Percentiles rank a stretch among this genome's conserved stretches.
phyloP scores from a whole-genome alignment of 768 basidiomycete genomes.

The Cystobasidium tubakii region DNA sequence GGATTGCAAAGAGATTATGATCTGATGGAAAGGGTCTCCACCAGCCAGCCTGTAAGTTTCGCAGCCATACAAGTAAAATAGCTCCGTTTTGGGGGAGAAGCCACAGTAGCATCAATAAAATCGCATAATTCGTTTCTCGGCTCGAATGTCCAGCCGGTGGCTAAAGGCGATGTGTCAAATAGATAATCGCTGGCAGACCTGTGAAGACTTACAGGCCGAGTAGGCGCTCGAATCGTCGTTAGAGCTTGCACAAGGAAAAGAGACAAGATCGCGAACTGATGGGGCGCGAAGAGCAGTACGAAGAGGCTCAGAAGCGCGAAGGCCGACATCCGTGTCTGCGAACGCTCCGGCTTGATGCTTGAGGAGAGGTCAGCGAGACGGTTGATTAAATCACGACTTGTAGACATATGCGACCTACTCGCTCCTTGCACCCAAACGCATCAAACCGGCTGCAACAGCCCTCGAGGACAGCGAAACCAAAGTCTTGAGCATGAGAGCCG shows the following conservation, averaged over 20 bases:
- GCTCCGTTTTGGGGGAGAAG: constrained; percentile 70
- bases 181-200: neutral
- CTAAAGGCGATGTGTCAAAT: neutral
- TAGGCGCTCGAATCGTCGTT: constrained; percentile 54
- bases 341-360: constrained; percentile 48
- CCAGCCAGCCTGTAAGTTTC: constrained; percentile 71
- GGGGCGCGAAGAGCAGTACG: constrained; percentile 74
- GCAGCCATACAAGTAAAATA: constrained; percentile 79
- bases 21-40: constrained; percentile 76
- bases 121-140: constrained; percentile 25
- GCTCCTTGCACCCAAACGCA: too few species aligned
- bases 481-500: neutral
- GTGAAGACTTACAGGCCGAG: neutral
- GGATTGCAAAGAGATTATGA: constrained; percentile 52
- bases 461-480: too few species aligned
- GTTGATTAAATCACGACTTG: neutral
- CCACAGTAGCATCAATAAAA: constrained; percentile 72
- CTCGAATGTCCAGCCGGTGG: neutral
- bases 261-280: constrained; percentile 83
- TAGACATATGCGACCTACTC: neutral
- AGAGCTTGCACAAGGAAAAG: constrained; percentile 72
- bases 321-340: constrained; percentile 58
- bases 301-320: constrained; percentile 60
- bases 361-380: neutral
- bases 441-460: too few species aligned